Evolutionary conservation across 441 rosid genomes (phyloP), one percentile per base, ranked within the genome.

Genomic region (Breynia disticha): DNA sequence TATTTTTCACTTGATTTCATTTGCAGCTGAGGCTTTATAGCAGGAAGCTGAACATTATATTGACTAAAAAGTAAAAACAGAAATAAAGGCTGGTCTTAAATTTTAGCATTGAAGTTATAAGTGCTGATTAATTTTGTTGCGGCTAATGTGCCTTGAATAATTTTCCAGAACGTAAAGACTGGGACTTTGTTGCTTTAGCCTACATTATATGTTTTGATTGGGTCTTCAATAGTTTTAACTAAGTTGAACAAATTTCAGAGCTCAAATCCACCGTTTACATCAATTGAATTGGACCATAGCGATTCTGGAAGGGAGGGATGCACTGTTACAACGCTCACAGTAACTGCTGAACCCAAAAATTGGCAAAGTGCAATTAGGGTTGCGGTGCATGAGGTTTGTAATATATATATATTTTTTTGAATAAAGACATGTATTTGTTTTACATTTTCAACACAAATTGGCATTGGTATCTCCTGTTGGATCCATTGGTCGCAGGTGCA

Each of bases 221-320:
- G 46, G 24, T 28, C 55, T 69, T 59, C n/a, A 13, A 43, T n/a
- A 46, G 19, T 19, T 60, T 65, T 58, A 61, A 56, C 75, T 72
- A 63, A 68, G 58, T 50, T 37, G 21, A 41, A 8, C 22, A 63
- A 58, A 62, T 86, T 71, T 66, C 90, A 88, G 99, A 94, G 96
- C 80, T 94, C 99, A 52, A 87, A 94, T 74, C 99, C 97, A 0
- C 99, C 97, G n/a, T 94, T 90, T 76, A 90, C 99, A 14, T 94
- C 97, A 44, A 87, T 94, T 66, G 99, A 94, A 76, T 73, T 94
- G 79, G 99, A 94, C 75, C 99, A 94, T 73, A 90, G 99, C 70
- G 99, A 94, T 70, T 94, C 99, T 14, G 99, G 99, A 68, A 85
- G 99, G 76, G 97, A 94, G 77, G 95, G 95, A 50, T 94, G 99